Percentiles rank a stretch among this genome's conserved stretches.
phyloP scores from a whole-genome alignment of 768 basidiomycete genomes.

The Leccinum olivaceopallidum region DNA sequence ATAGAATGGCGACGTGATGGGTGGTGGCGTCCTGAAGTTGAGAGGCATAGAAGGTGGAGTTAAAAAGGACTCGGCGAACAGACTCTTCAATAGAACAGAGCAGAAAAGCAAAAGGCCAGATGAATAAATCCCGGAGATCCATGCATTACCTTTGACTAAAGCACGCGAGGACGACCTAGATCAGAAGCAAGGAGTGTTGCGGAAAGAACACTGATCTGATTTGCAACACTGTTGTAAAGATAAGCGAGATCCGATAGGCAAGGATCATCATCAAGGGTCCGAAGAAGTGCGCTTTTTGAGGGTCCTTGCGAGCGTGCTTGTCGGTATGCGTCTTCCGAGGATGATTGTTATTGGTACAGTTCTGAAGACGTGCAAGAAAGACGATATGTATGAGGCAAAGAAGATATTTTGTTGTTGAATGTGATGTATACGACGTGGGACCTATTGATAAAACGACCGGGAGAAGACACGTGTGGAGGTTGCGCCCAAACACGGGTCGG shows the following conservation, averaged over 20 bases:
- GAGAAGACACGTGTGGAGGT: slow-evolving; percentile 10
- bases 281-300: not conserved
- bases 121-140: not conserved
- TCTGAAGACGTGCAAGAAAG: not conserved
- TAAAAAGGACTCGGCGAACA: not conserved
- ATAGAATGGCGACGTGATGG: not conserved
- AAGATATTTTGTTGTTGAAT: too few relatives aligned
- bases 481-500: slow-evolving; percentile 3
- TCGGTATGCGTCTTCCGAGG: not conserved
- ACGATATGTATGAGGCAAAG: too few relatives aligned
- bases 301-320: not conserved
- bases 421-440: not conserved
- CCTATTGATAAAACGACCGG: not conserved
- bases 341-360: not conserved
- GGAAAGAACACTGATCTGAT: slow-evolving; percentile 1
- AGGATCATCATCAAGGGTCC: not conserved
- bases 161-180: not conserved
- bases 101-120: not conserved
- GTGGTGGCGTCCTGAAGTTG: not conserved
- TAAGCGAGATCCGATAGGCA: not conserved
- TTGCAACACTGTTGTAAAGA: slow-evolving; percentile 8
- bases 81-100: not conserved
- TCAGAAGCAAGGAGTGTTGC: not conserved
- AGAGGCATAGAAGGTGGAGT: not conserved
- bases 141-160: slow-evolving; percentile 2